Evolutionary conservation across 2,329 filamentous ascomycete genomes (phyloP).

Genomic region (Emericellopsis cladophorae): DNA sequence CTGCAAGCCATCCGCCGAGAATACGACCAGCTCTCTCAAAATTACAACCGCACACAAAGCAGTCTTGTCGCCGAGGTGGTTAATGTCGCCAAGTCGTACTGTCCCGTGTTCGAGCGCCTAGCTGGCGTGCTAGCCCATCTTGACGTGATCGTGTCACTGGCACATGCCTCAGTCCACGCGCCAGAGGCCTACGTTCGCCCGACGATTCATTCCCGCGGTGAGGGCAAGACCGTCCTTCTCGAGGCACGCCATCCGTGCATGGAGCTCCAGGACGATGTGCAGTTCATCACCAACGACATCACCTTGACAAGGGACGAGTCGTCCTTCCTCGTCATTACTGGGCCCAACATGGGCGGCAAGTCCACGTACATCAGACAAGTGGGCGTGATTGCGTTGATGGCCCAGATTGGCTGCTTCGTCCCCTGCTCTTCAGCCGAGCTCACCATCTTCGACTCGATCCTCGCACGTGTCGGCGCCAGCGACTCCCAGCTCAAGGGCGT

Average conservation of each 20-base stretch:
- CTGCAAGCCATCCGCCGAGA: conserved; percentile 75
- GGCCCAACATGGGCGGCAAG: conserved; percentile 98
- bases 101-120: conserved; percentile 79
- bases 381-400: conserved; percentile 93
- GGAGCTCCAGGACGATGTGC: conserved; percentile 97
- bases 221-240: conserved; percentile 77
- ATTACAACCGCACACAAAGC: conserved; percentile 88
- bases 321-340: conserved; percentile 92
- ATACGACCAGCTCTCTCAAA: conserved; percentile 85
- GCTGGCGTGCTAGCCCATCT: conserved; percentile 83
- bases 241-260: conserved; percentile 95
- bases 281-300: conserved; percentile 97
- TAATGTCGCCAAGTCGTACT: conserved; percentile 85
- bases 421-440: conserved; percentile 83
- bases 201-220: conserved; percentile 77
- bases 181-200: conserved; percentile 85
- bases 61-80: conserved; percentile 90
- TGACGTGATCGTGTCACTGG: conserved; percentile 89
- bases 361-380: conserved; percentile 97
- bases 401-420: conserved; percentile 92
- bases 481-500: conserved; percentile 97
- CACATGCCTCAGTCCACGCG: conserved; percentile 85
- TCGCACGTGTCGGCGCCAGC: conserved; percentile 88
- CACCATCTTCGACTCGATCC: conserved; percentile 92
- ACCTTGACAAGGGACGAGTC: conserved; percentile 64